Evolutionary conservation across 768 basidiomycete species (phyloP).

Genomic region (Pulveroboletus sp.): DNA sequence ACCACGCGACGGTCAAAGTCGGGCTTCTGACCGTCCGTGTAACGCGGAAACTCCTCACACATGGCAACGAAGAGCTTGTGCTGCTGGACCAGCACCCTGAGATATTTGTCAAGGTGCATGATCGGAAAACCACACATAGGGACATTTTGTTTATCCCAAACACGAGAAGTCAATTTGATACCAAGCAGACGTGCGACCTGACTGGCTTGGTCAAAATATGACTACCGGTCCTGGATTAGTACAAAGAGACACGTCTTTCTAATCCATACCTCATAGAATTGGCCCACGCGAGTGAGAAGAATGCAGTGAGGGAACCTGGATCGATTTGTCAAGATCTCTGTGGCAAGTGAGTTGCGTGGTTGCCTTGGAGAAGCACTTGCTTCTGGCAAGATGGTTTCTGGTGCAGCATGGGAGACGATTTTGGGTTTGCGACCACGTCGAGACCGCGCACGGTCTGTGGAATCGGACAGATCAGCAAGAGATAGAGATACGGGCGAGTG

Average conservation of each 20-base stretch:
- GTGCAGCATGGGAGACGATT: not conserved
- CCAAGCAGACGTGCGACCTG: slow-evolving; percentile 72
- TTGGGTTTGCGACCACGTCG: slow-evolving; percentile 20
- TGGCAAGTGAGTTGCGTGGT: slow-evolving; percentile 53
- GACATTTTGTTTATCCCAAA: slow-evolving; percentile 65
- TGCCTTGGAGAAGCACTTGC: slow-evolving; percentile 10
- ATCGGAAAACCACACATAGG: slow-evolving; percentile 92
- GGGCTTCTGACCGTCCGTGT: slow-evolving; percentile 45
- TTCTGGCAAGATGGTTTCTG: not conserved
- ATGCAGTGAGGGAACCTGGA: slow-evolving; percentile 81
- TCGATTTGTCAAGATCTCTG: slow-evolving; percentile 66
- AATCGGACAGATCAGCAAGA: not conserved
- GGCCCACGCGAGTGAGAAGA: slow-evolving; percentile 86
- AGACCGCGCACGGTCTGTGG: not conserved
- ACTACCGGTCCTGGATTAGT: slow-evolving; percentile 42
- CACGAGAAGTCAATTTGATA: slow-evolving; percentile 77
- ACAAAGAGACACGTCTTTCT: not conserved
- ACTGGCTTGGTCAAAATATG: slow-evolving; percentile 88
- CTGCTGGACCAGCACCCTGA: slow-evolving; percentile 81
- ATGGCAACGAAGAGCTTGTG: slow-evolving; percentile 84
- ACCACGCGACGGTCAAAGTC: slow-evolving; percentile 77
- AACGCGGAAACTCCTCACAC: slow-evolving; percentile 83
- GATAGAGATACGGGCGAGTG: not conserved
- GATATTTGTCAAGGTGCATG: slow-evolving; percentile 76
- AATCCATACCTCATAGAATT: slow-evolving; percentile 82